Evolutionary conservation across 2,329 filamentous ascomycete genomes (phyloP).

Genomic region (Fusarium globosum): DNA sequence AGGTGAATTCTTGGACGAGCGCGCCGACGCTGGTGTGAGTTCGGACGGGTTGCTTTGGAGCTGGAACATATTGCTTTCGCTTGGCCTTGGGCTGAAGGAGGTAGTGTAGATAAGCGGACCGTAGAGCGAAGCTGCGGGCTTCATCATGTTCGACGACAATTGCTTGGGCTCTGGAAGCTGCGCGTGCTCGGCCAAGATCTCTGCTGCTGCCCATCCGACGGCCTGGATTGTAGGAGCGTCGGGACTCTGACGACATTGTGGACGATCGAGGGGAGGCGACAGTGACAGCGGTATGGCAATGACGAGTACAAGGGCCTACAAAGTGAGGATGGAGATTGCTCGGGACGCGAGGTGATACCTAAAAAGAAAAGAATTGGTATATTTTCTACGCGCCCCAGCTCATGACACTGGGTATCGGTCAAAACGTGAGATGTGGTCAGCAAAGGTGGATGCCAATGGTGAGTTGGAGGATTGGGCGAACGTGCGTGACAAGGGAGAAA

Average conservation of each 20-base stretch:
- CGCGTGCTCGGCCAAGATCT: slow-evolving; percentile 55
- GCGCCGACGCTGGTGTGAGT: slow-evolving; percentile 82
- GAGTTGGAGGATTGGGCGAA: slow-evolving; percentile 16
- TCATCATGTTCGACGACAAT: slow-evolving; percentile 74
- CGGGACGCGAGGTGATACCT: slow-evolving; percentile 48
- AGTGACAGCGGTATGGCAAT: slow-evolving; percentile 23
- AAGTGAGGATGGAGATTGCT: slow-evolving; percentile 29
- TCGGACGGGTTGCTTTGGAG: slow-evolving; percentile 69
- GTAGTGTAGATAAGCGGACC: slow-evolving; percentile 91
- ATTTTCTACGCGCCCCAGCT: slow-evolving; percentile 43
- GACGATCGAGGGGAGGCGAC: slow-evolving; percentile 17
- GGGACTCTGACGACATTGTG: slow-evolving; percentile 64
- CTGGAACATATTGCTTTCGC: slow-evolving; percentile 84
- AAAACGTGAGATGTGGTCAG: slow-evolving; percentile 22
- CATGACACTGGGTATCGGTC: slow-evolving; percentile 43
- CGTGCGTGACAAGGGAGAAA: slow-evolving; percentile 30
- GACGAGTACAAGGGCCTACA: slow-evolving; percentile 18
- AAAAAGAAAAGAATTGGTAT: slow-evolving; percentile 15
- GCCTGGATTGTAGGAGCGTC: slow-evolving; percentile 57
- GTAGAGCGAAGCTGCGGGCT: slow-evolving; percentile 90
- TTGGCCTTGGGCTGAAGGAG: slow-evolving; percentile 91
- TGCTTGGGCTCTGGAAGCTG: slow-evolving; percentile 59
- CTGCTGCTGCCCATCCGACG: slow-evolving; percentile 59
- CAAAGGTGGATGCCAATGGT: slow-evolving; percentile 31
- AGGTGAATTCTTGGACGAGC: slow-evolving; percentile 86